Evolutionary conservation across 768 basidiomycete genomes (phyloP).

Genomic region (Agaricus blazei): DNA sequence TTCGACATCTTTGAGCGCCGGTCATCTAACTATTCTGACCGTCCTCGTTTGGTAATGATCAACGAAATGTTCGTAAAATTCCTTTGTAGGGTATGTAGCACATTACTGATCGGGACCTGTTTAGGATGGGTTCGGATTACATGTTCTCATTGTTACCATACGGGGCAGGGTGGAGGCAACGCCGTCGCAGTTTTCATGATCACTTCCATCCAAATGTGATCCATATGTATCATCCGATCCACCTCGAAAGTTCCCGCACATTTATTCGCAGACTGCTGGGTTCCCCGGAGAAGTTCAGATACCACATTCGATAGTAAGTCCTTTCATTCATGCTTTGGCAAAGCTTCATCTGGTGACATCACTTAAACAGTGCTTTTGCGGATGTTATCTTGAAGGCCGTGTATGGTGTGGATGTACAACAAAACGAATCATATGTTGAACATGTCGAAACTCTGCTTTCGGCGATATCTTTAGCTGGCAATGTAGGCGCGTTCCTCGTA

Average conservation of each 20-base stretch:
- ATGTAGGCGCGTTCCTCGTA: constrained; percentile 29
- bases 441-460: constrained; percentile 23
- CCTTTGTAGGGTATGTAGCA: not conserved
- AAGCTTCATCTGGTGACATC: not conserved
- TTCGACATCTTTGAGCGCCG: constrained; percentile 3
- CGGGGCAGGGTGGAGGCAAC: constrained; percentile 5
- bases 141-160: constrained; percentile 2
- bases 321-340: not conserved
- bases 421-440: constrained; percentile 30
- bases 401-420: constrained; percentile 25
- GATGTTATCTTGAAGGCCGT: constrained; percentile 24
- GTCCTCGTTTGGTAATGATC: not conserved
- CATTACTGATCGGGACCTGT: too few species aligned
- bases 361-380: constrained; percentile 26
- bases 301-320: constrained; percentile 28
- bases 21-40: constrained; percentile 1
- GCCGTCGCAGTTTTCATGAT: constrained; percentile 7
- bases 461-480: constrained; percentile 21
- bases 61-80: constrained; percentile 1
- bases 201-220: constrained; percentile 8
- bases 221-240: not conserved
- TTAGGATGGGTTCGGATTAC: constrained; percentile 7
- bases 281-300: not conserved
- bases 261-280: constrained; percentile 1
- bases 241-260: not conserved